phyloP scores from a whole-genome alignment of 768 basidiomycete genomes.

The Clitopilus hobsonii region DNA sequence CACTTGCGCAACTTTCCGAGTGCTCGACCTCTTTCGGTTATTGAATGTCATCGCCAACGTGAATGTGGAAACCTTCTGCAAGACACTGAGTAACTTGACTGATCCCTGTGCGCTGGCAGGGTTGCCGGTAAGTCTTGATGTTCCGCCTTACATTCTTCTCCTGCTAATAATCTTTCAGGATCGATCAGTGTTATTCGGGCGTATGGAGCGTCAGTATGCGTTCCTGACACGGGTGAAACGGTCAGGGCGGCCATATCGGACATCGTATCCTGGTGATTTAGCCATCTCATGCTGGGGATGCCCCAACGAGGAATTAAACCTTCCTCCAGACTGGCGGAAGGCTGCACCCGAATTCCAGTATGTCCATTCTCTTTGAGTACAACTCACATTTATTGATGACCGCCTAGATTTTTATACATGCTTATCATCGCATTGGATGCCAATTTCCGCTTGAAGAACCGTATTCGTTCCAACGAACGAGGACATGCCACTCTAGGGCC shows the following conservation, averaged over 20 bases:
- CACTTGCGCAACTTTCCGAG: conserved; percentile 6
- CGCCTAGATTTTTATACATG: conserved; percentile 6
- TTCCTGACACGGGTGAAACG: not conserved
- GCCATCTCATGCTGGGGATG: not conserved
- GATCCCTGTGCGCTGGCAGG: not conserved
- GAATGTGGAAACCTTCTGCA: conserved; percentile 8
- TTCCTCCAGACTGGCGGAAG: not conserved
- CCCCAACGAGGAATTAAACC: not conserved
- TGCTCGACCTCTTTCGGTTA: conserved; percentile 7
- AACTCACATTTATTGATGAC: not conserved
- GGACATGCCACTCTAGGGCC: conserved; percentile 3
- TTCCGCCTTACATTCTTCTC: not conserved
- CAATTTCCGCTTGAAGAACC: conserved; percentile 16
- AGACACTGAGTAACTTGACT: conserved; percentile 3
- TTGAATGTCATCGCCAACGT: conserved; percentile 10
- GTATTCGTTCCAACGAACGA: conserved; percentile 2
- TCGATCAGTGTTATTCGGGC: not conserved
- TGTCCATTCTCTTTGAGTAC: not conserved
- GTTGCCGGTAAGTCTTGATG: not conserved
- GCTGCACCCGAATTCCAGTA: not conserved
- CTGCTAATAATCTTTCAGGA: not conserved
- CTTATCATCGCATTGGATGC: conserved; percentile 12
- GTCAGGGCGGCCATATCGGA: not conserved
- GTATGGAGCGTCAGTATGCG: not conserved
- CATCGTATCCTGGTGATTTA: not conserved